Evolutionary conservation across 805 yeast species (phyloP).

Genomic region (Teunomyces kruisii): DNA sequence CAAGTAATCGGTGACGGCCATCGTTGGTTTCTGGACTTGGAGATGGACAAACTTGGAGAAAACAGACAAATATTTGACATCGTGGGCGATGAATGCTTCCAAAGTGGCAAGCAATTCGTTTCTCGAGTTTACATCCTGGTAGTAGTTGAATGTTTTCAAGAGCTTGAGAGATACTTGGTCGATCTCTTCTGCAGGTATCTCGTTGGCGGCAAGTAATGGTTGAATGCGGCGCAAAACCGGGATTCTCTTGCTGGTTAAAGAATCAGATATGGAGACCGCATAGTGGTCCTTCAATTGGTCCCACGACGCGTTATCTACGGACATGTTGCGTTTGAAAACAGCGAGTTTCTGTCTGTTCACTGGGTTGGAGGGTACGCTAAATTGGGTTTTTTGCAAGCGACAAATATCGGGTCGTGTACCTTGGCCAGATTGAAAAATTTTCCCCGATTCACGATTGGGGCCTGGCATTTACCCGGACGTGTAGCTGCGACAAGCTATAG

Average conservation of each 20-base stretch:
- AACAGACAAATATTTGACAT: constrained; percentile 31
- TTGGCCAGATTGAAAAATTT: constrained; percentile 7
- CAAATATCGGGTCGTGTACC: constrained; percentile 4
- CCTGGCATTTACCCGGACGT: no score
- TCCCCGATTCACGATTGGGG: not conserved
- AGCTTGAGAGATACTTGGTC: constrained; percentile 26
- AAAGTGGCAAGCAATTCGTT: constrained; percentile 41
- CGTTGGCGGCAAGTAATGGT: constrained; percentile 17
- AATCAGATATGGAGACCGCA: constrained; percentile 23
- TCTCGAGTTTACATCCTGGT: constrained; percentile 52
- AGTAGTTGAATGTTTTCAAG: constrained; percentile 49
- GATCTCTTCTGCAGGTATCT: constrained; percentile 13
- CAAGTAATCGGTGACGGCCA: constrained; percentile 57
- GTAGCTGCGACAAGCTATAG: no score
- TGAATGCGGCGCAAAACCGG: constrained; percentile 27
- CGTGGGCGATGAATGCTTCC: constrained; percentile 28
- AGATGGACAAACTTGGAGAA: constrained; percentile 41
- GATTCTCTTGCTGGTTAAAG: constrained; percentile 37
- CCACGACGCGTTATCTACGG: constrained; percentile 13
- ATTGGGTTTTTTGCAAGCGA: not conserved
- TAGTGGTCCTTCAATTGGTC: constrained; percentile 22
- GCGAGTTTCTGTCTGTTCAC: not conserved
- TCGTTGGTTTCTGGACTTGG: constrained; percentile 27
- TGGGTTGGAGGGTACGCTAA: not conserved
- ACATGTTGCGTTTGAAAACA: constrained; percentile 2